phyloP scores from a whole-genome alignment of 2,329 filamentous ascomycete species.

The Trichoderma sp. region DNA sequence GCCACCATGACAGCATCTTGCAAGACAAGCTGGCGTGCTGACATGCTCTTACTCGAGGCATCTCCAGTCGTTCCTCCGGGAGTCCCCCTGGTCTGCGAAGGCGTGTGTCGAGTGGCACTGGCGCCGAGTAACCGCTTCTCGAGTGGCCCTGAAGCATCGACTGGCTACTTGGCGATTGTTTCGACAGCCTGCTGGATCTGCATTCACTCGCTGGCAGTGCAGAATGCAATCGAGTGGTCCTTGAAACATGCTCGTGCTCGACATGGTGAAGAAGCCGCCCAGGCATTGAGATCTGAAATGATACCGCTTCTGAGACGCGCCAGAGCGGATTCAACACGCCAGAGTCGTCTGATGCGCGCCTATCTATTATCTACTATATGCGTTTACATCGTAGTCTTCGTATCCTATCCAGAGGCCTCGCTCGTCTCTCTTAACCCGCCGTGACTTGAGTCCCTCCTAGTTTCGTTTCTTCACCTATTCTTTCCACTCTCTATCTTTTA shows the following conservation, averaged over 20 bases:
- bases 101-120: constrained; percentile 23
- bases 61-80: background rate
- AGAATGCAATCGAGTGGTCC: background rate
- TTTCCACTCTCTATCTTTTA: background rate
- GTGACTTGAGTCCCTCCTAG: background rate
- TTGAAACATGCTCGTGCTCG: constrained; percentile 4
- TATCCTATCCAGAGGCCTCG: background rate
- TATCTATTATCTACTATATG: background rate
- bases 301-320: constrained; percentile 15
- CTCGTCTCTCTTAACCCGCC: background rate
- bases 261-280: constrained; percentile 1
- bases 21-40: background rate
- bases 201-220: constrained; percentile 14
- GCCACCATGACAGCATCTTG: background rate
- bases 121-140: constrained; percentile 9
- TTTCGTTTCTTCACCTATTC: background rate
- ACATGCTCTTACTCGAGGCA: background rate
- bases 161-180: constrained; percentile 6
- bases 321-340: background rate
- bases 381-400: constrained; percentile 1
- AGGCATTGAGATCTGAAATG: background rate
- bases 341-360: constrained; percentile 12
- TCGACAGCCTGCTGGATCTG: constrained; percentile 7
- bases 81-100: background rate
- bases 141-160: constrained; percentile 19